Evolutionary conservation across 2,329 filamentous ascomycete genomes (phyloP), one percentile per base, ranked within the genome.

Genomic region (Penicillium olsonii): DNA sequence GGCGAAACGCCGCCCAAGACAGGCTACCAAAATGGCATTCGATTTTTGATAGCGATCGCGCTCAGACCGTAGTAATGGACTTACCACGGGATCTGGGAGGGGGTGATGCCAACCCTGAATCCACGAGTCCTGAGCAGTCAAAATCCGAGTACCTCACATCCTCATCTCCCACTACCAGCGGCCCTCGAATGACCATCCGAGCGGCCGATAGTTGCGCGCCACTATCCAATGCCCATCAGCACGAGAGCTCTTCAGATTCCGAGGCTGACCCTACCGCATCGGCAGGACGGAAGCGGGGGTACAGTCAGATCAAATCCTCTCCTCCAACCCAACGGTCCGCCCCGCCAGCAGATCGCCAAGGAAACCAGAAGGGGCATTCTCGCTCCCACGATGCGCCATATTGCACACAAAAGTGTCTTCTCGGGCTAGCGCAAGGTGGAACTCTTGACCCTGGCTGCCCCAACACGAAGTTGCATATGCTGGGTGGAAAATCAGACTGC

Each of bases 381-480:
- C 56, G 37, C 24, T 41, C 50, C n/a, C 49, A 61, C 49, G 44
- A 18, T 34, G 47, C 41, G 15, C 29, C 37, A 31, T 67, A 53
- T 47, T 67, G 61, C 45, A 67, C 60, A 37, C 60, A 66, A 48
- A 18, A 37, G 33, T 66, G 61, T 39, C 53, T 67, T n/a, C 39
- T 62, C 2, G 61, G 64, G 14, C 52, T 67, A 26, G 52, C 60
- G 43, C 49, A 51, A 42, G 51, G 55, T 20, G 58, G 52, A 14
- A 11, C 15, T 15, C 40, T 65, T 17, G 60, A 66, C 40, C 37
- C 20, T 31, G 7, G 22, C 8, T 66, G 61, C 42, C 64, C 61
- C 2, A 66, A 67, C 50, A 43, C 55, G 15, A 37, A 53, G 24
- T 47, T 62, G 4, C 60, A 66, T 41, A 47, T 31, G 19, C 42